Evolutionary conservation across 345 rosid genomes (phyloP).

Genomic region (Sonneratia caseolaris): DNA sequence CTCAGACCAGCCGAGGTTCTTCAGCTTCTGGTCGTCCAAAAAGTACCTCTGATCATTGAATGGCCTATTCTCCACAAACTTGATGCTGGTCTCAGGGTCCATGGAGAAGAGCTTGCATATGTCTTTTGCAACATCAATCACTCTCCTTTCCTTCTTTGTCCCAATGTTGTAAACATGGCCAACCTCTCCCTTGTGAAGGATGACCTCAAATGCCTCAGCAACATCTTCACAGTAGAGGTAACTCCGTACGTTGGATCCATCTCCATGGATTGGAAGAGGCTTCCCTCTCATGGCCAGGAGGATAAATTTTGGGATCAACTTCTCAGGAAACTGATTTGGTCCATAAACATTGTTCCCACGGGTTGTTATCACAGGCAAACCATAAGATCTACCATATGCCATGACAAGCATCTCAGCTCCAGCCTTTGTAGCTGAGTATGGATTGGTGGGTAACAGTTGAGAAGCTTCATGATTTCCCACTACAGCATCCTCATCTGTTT

Average conservation of each 20-base stretch:
- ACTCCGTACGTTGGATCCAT: slow-evolving; percentile 80
- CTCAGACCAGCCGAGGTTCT: slow-evolving; percentile 37
- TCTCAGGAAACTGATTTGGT: slow-evolving; percentile 85
- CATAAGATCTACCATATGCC: slow-evolving; percentile 90
- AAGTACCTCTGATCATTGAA: slow-evolving; percentile 48
- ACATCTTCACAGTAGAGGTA: slow-evolving; percentile 89
- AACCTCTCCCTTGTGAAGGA: slow-evolving; percentile 87
- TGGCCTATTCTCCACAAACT: slow-evolving; percentile 77
- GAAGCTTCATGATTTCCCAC: slow-evolving; percentile 94
- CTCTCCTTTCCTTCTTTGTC: slow-evolving; percentile 83
- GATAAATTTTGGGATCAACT: slow-evolving; percentile 76
- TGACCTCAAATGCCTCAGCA: slow-evolving; percentile 82
- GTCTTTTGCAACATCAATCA: slow-evolving; percentile 76
- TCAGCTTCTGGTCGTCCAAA: slow-evolving; percentile 41
- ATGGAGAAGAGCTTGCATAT: slow-evolving; percentile 59
- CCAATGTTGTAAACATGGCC: slow-evolving; percentile 84
- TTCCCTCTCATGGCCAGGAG: slow-evolving; percentile 70
- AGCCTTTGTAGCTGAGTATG: slow-evolving; percentile 86
- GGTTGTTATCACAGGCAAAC: slow-evolving; percentile 81
- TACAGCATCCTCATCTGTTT: slow-evolving; percentile 85
- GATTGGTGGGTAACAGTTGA: slow-evolving; percentile 90
- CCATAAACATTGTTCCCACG: slow-evolving; percentile 94
- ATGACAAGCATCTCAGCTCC: slow-evolving; percentile 95
- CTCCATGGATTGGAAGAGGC: slow-evolving; percentile 61
- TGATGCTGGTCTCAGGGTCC: slow-evolving; percentile 54